phyloP scores from a whole-genome alignment of 2,329 filamentous ascomycete genomes.

The Pseudocercospora macadamiae region DNA sequence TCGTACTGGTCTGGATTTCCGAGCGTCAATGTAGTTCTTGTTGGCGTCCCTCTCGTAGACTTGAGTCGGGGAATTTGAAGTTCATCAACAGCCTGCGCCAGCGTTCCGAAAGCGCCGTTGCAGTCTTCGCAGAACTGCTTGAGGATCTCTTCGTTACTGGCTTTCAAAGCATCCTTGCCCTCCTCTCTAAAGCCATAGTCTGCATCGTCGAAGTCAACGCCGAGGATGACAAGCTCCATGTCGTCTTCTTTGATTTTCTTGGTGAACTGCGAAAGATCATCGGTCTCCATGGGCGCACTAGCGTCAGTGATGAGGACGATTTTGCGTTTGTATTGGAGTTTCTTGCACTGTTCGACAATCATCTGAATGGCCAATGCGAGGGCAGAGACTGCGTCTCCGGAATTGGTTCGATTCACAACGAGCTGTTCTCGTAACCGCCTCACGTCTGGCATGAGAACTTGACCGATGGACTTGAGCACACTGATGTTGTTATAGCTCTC shows the following conservation, averaged over 20 bases:
- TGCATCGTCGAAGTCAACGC: constrained; percentile 89
- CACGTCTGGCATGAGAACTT: constrained; percentile 71
- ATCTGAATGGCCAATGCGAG: constrained; percentile 84
- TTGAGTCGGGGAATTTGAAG: constrained; percentile 79
- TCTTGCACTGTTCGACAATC: constrained; percentile 78
- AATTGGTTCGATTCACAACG: constrained; percentile 66
- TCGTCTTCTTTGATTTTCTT: constrained; percentile 72
- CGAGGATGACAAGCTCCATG: constrained; percentile 79
- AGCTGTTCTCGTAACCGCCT: constrained; percentile 66
- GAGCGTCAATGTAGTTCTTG: constrained; percentile 76
- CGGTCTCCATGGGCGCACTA: constrained; percentile 69
- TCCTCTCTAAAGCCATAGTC: constrained; percentile 94
- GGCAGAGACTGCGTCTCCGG: constrained; percentile 83
- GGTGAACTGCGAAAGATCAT: constrained; percentile 70
- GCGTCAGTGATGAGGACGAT: constrained; percentile 88
- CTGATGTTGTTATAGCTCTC: constrained; percentile 81
- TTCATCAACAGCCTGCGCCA: constrained; percentile 81
- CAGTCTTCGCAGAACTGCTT: constrained; percentile 68
- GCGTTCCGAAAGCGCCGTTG: constrained; percentile 76
- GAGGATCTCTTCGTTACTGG: constrained; percentile 72
- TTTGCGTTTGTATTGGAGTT: constrained; percentile 77
- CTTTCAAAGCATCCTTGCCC: constrained; percentile 72
- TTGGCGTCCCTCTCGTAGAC: constrained; percentile 71
- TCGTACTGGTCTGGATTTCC: constrained; percentile 76
- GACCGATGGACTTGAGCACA: constrained; percentile 65